phyloP scores from a whole-genome alignment of 352 stramenopile species.

The Phytophthora multivora region DNA sequence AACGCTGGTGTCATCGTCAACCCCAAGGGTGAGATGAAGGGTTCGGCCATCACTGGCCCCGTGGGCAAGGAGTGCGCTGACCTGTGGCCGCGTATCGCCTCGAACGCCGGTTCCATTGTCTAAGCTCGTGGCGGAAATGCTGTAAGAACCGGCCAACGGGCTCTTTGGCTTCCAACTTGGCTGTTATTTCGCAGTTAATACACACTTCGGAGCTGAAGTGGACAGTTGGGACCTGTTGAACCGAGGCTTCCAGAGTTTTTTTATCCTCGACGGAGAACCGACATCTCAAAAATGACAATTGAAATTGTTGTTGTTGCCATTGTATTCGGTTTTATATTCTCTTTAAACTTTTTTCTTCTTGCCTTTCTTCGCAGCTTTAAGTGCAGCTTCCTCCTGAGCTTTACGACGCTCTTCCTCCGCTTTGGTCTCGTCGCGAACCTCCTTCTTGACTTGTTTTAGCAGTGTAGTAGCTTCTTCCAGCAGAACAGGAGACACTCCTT shows the following conservation, averaged over 20 bases:
- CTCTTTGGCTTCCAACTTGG: not conserved
- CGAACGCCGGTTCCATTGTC: slow-evolving; percentile 99
- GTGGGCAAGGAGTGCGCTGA: slow-evolving; percentile 99
- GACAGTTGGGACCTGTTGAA: not conserved
- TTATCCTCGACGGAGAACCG: slow-evolving; percentile 20
- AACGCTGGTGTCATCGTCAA: slow-evolving; percentile 99
- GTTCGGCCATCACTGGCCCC: slow-evolving; percentile 98
- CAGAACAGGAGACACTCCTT: slow-evolving; percentile 55
- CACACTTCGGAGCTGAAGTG: not conserved
- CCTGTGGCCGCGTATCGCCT: slow-evolving; percentile 99
- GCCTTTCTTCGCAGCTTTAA: slow-evolving; percentile 80
- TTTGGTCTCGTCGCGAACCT: slow-evolving; percentile 79
- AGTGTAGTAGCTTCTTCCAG: slow-evolving; percentile 62
- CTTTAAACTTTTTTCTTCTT: slow-evolving; percentile 80
- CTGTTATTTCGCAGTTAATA: not conserved
- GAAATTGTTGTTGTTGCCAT: slow-evolving; percentile 36
- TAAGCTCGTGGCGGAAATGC: slow-evolving; percentile 70
- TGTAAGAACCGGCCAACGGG: not conserved
- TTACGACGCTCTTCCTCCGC: slow-evolving; percentile 77
- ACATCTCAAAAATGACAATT: slow-evolving; percentile 47
- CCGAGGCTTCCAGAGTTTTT: slow-evolving; percentile 1
- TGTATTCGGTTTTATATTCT: not conserved
- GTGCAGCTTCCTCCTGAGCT: slow-evolving; percentile 66
- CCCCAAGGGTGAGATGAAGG: slow-evolving; percentile 99
- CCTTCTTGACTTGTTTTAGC: slow-evolving; percentile 84